Evolutionary conservation across 768 basidiomycete genomes (phyloP), one percentile per base, ranked within the genome.

Genomic region (Pisolithus microcarpus): DNA sequence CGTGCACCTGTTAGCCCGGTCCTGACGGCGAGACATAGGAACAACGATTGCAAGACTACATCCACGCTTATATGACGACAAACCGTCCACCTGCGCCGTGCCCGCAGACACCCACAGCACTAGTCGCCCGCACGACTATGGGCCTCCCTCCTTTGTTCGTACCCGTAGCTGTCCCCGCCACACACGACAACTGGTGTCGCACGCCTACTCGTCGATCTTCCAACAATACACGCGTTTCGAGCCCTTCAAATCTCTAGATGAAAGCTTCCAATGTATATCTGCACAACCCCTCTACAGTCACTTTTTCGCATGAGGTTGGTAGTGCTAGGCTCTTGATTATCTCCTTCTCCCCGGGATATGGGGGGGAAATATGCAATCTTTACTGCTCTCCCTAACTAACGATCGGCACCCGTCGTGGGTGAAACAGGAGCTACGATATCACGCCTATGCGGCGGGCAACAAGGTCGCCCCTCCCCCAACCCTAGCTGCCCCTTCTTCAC

Each of bases 41-140:
- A 69, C 64, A 72, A 23, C 76, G 82, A 37, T 56, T 74, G 5
- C 66, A 72, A 36, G 82, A 82, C 59, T 85, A 85, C 55, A 54
- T 81, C 26, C 64, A 62, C 19, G 71, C 77, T 0, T 82, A 79
- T 56, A 61, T 56, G 26, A 55, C 72, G 0, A 78, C 78, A 0
- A 73, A 76, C 15, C 59, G 65, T 38, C 71, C 76, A 5, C 82
- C 82, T 4, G 57, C 48, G 15, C 79, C 81, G 8, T 72, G 70
- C 36, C 77, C 80, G 0, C 70, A 66, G 47, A 61, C 70, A 3
- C 82, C 82, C 0, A 63, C 69, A n/a, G 71, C 69, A 18, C 67
- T 72, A 2, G 57, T 51, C n/a, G 70, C 71, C 36, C 76, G 82
- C 8, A 54, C 63, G 10, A 69, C 75, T 0, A 60, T 79, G 19